Conservation (phyloP, 768 basidiomycete genomes). For the Phanerochaete sordida region DNA sequence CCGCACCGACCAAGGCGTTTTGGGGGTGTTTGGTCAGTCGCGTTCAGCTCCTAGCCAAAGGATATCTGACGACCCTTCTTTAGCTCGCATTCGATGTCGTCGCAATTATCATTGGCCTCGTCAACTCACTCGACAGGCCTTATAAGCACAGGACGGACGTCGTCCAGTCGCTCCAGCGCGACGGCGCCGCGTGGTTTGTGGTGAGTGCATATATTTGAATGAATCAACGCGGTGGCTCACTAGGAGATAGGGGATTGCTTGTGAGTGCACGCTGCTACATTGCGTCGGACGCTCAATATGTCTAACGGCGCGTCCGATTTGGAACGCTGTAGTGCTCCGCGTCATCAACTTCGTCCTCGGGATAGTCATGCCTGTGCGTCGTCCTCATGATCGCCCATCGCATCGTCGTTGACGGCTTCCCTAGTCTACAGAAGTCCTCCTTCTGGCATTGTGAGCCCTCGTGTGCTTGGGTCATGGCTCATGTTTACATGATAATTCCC, state of each 20-base stretch:
- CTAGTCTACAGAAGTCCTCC: background rate
- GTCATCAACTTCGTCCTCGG: background rate
- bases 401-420: no score
- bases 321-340: background rate
- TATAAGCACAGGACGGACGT: background rate
- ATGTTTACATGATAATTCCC: background rate
- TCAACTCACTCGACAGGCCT: background rate
- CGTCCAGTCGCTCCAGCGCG: background rate
- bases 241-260: no score
- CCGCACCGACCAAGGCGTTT: background rate
- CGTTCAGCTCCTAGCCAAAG: background rate
- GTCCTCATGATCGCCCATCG: background rate
- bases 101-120: background rate
- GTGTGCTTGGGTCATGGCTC: background rate
- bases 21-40: constrained; percentile 7
- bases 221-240: no score
- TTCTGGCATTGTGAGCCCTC: background rate
- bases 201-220: no score
- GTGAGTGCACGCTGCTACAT: no score
- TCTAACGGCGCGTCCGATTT: background rate
- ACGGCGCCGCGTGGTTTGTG: background rate
- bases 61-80: no score
- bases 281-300: background rate
- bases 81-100: background rate
- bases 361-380: background rate